Evolutionary conservation across 225 moss, liverwort and hornwort genomes (phyloP).

Genomic region (Pleurozium schreberi): DNA sequence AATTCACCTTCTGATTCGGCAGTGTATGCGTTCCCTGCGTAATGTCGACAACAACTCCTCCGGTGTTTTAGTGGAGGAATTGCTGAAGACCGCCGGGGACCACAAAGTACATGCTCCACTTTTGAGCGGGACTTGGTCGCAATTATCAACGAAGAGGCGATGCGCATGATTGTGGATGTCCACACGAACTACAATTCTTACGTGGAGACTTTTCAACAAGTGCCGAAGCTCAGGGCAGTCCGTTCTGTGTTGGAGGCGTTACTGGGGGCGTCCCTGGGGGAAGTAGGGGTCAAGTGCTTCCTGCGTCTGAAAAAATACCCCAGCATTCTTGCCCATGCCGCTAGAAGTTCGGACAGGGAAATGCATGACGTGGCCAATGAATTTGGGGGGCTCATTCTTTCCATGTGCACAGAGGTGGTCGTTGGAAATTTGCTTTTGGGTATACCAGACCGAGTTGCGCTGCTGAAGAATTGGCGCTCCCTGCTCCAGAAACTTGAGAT

Average conservation of each 20-base stretch:
- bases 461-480: background rate
- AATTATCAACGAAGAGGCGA: background rate
- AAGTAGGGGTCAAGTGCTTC: background rate
- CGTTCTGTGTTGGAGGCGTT: background rate
- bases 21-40: background rate
- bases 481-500: background rate
- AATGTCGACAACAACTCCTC: background rate
- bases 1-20: background rate
- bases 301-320: background rate
- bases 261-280: background rate
- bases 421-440: background rate
- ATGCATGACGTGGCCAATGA: too few relatives aligned
- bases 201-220: background rate
- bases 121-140: background rate
- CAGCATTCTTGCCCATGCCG: background rate
- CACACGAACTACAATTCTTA: background rate
- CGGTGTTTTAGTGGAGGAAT: background rate
- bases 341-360: background rate
- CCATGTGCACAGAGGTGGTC: background rate
- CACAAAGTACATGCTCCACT: background rate
- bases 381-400: background rate
- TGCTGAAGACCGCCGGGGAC: background rate
- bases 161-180: background rate
- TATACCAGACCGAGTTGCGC: background rate
- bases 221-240: background rate